phyloP scores from a whole-genome alignment of 495 filamentous ascomycete species.

The Trichoderma erinaceum region DNA sequence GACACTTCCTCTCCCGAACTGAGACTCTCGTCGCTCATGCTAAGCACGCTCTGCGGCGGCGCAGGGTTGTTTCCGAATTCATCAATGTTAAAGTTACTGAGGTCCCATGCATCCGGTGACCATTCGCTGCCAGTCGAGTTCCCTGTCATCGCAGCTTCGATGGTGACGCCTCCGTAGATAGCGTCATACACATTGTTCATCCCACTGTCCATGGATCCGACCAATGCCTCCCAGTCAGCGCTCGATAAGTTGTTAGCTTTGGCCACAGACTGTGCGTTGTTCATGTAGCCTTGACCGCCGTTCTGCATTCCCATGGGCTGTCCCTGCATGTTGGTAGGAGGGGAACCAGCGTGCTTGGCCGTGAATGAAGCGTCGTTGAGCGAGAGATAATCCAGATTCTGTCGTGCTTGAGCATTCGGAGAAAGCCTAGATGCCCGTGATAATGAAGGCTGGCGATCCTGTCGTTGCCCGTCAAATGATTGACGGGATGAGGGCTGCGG shows the following conservation, averaged over 20 bases:
- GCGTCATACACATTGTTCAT: constrained; percentile 76
- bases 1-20: constrained; percentile 47
- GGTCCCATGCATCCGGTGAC: constrained; percentile 53
- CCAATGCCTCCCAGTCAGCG: constrained; percentile 72
- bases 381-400: constrained; percentile 37
- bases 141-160: constrained; percentile 29
- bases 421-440: constrained; percentile 30
- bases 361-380: constrained; percentile 27
- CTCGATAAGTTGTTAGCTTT: constrained; percentile 42
- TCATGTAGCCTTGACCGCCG: constrained; percentile 22
- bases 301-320: constrained; percentile 15
- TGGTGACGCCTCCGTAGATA: constrained; percentile 64
- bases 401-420: constrained; percentile 23
- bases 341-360: constrained; percentile 29
- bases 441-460: constrained; percentile 41
- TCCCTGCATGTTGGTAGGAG: constrained; percentile 28
- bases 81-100: constrained; percentile 40
- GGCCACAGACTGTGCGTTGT: constrained; percentile 25
- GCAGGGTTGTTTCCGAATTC: constrained; percentile 36
- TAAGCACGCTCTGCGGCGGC: constrained; percentile 61
- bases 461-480: constrained; percentile 36
- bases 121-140: constrained; percentile 28
- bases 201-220: constrained; percentile 70
- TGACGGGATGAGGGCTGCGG: constrained; percentile 30
- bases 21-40: constrained; percentile 72